Evolutionary conservation across 108 stramenopile species (phyloP).

Genomic region (Cylindrotheca closterium): DNA sequence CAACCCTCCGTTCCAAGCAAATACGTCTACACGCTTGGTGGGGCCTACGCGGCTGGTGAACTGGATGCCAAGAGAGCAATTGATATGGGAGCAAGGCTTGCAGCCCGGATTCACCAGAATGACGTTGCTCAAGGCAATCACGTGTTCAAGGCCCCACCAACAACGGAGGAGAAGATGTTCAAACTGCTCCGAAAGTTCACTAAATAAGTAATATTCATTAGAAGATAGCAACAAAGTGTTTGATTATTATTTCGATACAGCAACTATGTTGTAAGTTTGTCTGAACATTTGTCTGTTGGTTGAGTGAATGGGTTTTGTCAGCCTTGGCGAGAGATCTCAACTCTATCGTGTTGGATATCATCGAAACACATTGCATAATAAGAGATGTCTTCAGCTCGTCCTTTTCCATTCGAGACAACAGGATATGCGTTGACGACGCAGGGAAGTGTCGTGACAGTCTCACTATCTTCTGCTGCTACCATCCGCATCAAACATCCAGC

Average conservation of each 20-base stretch:
- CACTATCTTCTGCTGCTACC: neutral
- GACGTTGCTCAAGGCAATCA: slow-evolving; percentile 72
- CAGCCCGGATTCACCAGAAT: slow-evolving; percentile 67
- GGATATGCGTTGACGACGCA: neutral
- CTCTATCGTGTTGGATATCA: neutral
- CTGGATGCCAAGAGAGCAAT: slow-evolving; percentile 98
- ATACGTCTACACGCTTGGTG: slow-evolving; percentile 89
- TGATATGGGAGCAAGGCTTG: slow-evolving; percentile 96
- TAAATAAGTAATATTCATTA: neutral
- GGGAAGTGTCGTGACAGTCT: neutral
- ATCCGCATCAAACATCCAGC: no score
- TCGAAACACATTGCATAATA: neutral
- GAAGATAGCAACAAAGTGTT: neutral
- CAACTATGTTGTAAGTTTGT: neutral
- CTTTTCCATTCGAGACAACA: neutral
- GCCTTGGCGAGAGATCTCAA: neutral
- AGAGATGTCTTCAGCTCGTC: neutral
- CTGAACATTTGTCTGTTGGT: neutral
- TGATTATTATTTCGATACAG: neutral
- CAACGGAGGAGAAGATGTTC: slow-evolving; percentile 65
- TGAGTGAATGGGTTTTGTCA: neutral
- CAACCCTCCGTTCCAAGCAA: slow-evolving; percentile 20
- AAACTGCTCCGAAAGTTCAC: slow-evolving; percentile 13
- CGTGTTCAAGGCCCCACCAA: slow-evolving; percentile 47
- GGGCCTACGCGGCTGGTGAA: slow-evolving; percentile 91